Base-by-base conservation (phyloP, 306 rosid genomes). In the Echinosophora koreensis region DNA sequence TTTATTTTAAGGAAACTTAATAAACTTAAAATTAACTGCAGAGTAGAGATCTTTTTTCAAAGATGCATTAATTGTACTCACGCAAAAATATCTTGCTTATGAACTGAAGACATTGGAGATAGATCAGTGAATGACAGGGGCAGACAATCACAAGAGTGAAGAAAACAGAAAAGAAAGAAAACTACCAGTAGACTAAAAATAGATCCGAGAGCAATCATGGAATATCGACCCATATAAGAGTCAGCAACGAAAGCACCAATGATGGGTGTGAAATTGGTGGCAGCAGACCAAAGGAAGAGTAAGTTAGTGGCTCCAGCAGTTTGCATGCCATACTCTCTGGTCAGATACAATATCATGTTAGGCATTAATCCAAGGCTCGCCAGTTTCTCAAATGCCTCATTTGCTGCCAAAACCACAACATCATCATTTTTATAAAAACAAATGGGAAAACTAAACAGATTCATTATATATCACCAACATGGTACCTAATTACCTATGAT, bases 321-420 rank as follows among this genome's bases (percentile, higher is more conserved):
- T 1, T 73, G 8, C 79, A 80, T 80, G 2, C 74, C 74, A 56
- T 65, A 73, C 69, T 17, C 75, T 80, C 60, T 72, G 2, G 83
- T 80, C 74, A 80, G 66, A 38, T 80, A 80, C 60, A 80, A 13
- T 72, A 80, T 80, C 79, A 80, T 80, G 74, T 80, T 80, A 4
- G 83, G 83, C 79, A 65, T 72, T 12, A 80, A 8, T 9, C 79
- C 79, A 17, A 72, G 15, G 14, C 79, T 80, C 1, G 83, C 83
- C 66, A 80, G 34, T 42, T 18, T 80, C 62, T 80, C 83, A 72
- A 59, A 80, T 49, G 69, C 83, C 62, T 73, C 79, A 65, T 72
- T 80, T 52, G 73, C 83, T 72, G 79, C 69, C 69, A 69, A 63
- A 69, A 34, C 1, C 39, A 38, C 34, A 22, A 28, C 39, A 59